Conservation (phyloP, 495 filamentous ascomycete genomes). For the Aspergillus cavernicola region DNA sequence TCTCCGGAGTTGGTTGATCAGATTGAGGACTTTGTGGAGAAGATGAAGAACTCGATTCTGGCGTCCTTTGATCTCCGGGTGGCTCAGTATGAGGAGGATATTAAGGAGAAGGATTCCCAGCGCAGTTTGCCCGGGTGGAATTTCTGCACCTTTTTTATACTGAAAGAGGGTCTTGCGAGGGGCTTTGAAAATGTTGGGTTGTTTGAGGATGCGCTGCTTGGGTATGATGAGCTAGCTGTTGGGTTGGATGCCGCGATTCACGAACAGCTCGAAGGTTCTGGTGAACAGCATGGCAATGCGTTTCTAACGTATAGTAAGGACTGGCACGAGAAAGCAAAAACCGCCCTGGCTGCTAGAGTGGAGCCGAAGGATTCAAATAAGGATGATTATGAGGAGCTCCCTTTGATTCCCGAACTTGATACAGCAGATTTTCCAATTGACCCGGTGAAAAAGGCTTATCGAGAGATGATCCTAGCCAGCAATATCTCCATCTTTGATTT, state of each 20-base stretch:
- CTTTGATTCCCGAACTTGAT: constrained; percentile 29
- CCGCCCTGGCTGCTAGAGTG: constrained; percentile 31
- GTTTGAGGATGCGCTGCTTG: constrained; percentile 88
- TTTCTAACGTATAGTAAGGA: constrained; percentile 68
- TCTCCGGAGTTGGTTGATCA: constrained; percentile 63
- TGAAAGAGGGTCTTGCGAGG: constrained; percentile 89
- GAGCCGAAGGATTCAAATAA: constrained; percentile 2
- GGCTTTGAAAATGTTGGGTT: constrained; percentile 96
- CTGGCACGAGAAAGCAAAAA: constrained; percentile 56
- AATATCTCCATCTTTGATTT: constrained; percentile 98
- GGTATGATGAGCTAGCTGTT: constrained; percentile 87
- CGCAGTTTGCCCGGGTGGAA: constrained; percentile 93
- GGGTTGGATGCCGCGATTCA: constrained; percentile 78
- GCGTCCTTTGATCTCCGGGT: constrained; percentile 88
- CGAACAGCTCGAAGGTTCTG: constrained; percentile 58
- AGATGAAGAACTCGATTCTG: constrained; percentile 83
- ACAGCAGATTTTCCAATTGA: constrained; percentile 55
- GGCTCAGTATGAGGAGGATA: constrained; percentile 93
- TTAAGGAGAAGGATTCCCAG: constrained; percentile 88
- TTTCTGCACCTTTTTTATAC: constrained; percentile 96
- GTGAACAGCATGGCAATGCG: constrained; percentile 58
- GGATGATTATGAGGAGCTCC: constrained; percentile 18
- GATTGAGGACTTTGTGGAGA: constrained; percentile 81
- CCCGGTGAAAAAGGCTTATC: constrained; percentile 74
- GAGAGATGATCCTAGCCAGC: constrained; percentile 90